These are phyloP conservation scores for Pterula multifida DNA, from an alignment of 1,284 basidiomycete genomes.

Conservation along the genomic window DNA sequence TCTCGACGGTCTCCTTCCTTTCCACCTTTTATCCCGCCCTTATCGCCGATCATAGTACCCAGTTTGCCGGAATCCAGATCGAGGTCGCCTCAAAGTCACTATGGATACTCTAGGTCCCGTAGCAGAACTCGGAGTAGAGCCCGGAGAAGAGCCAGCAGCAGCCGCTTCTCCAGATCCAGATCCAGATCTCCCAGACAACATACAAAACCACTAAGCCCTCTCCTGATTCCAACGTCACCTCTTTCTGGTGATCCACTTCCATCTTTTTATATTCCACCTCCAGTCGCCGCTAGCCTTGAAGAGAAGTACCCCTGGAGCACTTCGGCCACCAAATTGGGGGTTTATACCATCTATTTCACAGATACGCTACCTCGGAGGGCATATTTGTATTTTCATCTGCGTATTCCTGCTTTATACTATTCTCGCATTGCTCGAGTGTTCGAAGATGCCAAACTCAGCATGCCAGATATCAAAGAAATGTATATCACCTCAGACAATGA, in stretches of 20 bases:
- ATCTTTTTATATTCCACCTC: neutral
- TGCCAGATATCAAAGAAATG: conserved; percentile 45
- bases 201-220: too few species aligned
- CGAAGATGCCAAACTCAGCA: conserved; percentile 50
- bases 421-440: conserved; percentile 51
- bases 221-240: neutral
- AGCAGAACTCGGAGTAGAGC: too few species aligned
- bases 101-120: too few species aligned
- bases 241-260: neutral
- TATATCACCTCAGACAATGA: conserved; percentile 24
- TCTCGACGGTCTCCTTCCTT: too few species aligned
- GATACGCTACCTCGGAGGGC: conserved; percentile 34
- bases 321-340: neutral
- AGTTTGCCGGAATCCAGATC: too few species aligned
- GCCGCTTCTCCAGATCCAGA: neutral
- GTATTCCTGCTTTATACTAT: conserved; percentile 53
- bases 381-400: conserved; percentile 41
- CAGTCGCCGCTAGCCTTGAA: neutral
- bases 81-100: too few species aligned
- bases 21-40: too few species aligned
- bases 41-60: too few species aligned
- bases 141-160: too few species aligned
- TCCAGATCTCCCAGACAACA: neutral
- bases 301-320: neutral
- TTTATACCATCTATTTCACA: conserved; percentile 14